Base-by-base conservation (phyloP, 2,329 filamentous ascomycete species). In the Sporothrix euskadiensis region DNA sequence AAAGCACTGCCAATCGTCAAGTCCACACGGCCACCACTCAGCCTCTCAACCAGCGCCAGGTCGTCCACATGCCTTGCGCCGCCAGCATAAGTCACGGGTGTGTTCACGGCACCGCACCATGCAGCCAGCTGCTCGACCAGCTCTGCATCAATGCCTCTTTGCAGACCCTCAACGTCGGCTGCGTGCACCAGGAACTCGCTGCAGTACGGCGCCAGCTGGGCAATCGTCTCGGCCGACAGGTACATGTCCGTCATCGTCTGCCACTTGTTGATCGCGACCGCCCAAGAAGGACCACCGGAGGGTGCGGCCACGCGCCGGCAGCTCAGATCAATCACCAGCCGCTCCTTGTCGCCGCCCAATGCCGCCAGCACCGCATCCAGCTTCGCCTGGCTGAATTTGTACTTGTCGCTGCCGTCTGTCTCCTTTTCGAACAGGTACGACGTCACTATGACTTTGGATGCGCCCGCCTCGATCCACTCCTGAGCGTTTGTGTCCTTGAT, bases 241-340 rank as follows among this genome's bases (percentile, higher is more conserved):
- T 98, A 94, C 90, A 97, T 97, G 79, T 98, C 93, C 1, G 96
- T 98, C 73, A 98, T 91, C 1, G 94, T 97, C 85, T 98, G 96
- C 96, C 96, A 99, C 82, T 97, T 97, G 82, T 99, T 93, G 91
- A 97, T 99, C 72, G 96, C 95, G n/a, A 99, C 96, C 79, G 92
- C 94, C 96, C 96, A 99, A 5, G 57, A 22, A 19, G 22, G 19
- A 0, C 7, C 12, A 0, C 7, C 12, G 1, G n/a, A 30, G 7
- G n/a, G 3, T 16, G 61, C 6, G n/a, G 61, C 61, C 30, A 73
- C 68, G 1, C 90, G 87, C 70, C 96, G 90, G 80, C 96, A 99
- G 82, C 94, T 97, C 32, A 99, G 88, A 80, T 99, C 96, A 80
- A 99, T 94, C 77, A 99, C 95, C 68, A 99, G 89, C 82, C 93